Conservation (phyloP, 176 grass and related monocot species). For the Triticum turgidum region DNA sequence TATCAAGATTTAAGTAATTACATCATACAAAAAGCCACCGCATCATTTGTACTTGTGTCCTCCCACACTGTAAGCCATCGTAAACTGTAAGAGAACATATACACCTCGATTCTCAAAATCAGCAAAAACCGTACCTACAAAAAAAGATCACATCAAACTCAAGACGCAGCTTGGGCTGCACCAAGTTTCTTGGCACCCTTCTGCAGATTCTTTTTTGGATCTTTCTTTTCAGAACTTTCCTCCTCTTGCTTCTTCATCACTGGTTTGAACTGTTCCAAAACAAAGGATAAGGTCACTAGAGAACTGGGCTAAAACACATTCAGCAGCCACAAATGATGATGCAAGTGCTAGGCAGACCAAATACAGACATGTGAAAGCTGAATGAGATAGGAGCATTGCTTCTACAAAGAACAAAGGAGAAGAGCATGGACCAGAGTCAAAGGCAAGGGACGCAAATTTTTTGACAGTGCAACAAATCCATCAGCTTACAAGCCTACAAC, state of each 20-base stretch:
- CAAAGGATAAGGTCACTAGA: constrained; percentile 19
- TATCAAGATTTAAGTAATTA: no score
- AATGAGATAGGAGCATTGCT: background rate
- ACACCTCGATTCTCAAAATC: background rate
- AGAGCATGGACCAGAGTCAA: background rate
- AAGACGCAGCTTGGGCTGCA: constrained; percentile 60
- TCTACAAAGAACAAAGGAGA: constrained; percentile 4
- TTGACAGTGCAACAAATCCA: constrained; percentile 12
- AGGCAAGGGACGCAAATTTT: background rate
- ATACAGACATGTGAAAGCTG: constrained; percentile 11
- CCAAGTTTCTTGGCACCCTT: constrained; percentile 50
- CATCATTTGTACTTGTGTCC: background rate
- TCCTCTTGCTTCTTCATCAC: constrained; percentile 76
- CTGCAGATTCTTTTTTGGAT: constrained; percentile 50
- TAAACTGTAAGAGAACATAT: constrained; percentile 11
- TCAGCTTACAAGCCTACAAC: constrained; percentile 13
- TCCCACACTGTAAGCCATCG: background rate
- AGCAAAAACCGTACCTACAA: constrained; percentile 12
- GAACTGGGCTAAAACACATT: background rate
- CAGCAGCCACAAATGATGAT: background rate
- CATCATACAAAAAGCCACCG: background rate
- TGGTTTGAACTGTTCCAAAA: constrained; percentile 78
- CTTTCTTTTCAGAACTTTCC: constrained; percentile 56
- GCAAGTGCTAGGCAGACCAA: background rate
- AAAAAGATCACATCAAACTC: background rate